These are phyloP conservation scores for Starmera amethionina DNA, from an alignment of 805 yeast genomes.

Conservation along the genomic window DNA sequence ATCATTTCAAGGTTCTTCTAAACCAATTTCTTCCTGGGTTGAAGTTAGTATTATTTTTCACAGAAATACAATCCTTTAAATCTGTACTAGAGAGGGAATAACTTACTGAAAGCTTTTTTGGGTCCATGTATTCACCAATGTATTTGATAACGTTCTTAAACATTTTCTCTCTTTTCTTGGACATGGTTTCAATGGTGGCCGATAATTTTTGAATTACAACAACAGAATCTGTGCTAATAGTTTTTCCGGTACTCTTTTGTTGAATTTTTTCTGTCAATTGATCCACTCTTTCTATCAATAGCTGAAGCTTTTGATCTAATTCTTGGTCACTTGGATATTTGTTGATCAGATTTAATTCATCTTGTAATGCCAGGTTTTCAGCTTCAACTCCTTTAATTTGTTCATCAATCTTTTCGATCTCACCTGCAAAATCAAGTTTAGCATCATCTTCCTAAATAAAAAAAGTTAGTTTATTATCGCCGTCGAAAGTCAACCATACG, in stretches of 20 bases:
- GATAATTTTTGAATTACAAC: slow-evolving; percentile 1
- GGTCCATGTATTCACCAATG: slow-evolving; percentile 13
- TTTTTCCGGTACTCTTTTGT: slow-evolving; percentile 1
- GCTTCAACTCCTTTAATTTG: not conserved
- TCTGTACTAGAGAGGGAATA: not conserved
- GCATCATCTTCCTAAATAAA: not conserved
- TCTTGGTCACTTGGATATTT: slow-evolving; percentile 10
- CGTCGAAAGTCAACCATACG: too few relatives aligned
- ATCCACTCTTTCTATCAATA: slow-evolving; percentile 1
- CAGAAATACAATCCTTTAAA: slow-evolving; percentile 2
- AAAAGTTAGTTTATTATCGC: too few relatives aligned
- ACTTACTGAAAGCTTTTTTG: slow-evolving; percentile 10
- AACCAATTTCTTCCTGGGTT: not conserved
- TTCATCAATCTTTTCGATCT: not conserved
- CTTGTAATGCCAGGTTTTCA: slow-evolving; percentile 1
- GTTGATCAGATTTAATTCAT: slow-evolving; percentile 1
- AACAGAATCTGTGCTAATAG: slow-evolving; percentile 5
- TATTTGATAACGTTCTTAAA: slow-evolving; percentile 9
- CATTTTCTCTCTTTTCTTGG: slow-evolving; percentile 8
- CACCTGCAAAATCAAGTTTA: not conserved
- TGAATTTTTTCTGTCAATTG: not conserved
- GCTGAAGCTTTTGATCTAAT: not conserved
- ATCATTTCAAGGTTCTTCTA: not conserved
- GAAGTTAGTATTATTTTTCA: too few relatives aligned
- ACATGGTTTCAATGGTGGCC: slow-evolving; percentile 1